Base-by-base conservation (phyloP, 257 asterid genomes). In the Avicennia marina region DNA sequence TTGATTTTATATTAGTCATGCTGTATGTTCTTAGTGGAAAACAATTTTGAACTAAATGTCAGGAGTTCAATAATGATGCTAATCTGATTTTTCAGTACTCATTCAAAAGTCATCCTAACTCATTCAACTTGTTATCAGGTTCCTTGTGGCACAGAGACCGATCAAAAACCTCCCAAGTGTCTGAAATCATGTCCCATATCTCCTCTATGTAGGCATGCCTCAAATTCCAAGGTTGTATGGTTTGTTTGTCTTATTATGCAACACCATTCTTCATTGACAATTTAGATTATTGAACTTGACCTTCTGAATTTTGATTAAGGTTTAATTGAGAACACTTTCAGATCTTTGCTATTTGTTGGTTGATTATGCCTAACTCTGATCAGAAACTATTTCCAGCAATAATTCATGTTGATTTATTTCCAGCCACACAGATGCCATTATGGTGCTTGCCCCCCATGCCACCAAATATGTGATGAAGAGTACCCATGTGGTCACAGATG, bases 381-480 rank as follows among this genome's bases (percentile, higher is more conserved):
- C n/a, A n/a, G n/a, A n/a, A n/a, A n/a, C n/a, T n/a, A n/a, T n/a
- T n/a, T 21, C 52, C 32, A 21, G 15, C 53, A 46, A 42, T 55
- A 27, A 56, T 54, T 64, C 44, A 18, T 36, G 42, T 58, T 54
- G 33, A 21, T 25, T 26, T 46, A 58, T 70, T 55, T 70, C 69
- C 87, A 90, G 98, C 82, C 96, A 67, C 98, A 90, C 85, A 79
- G 67, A 76, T 90, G 98, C 73, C 98, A 90, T 61, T 90, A 87
- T 73, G 98, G 96, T 72, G 78, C 88, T 66, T 87, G 96, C 76
- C 96, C 95, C 20, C 76, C 82, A 13, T 90, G 98, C 65, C 84
- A 83, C 38, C 72, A 77, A 43, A 52, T 64, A 58, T 90, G 98
- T 67, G 87, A 85, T 44, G 94, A 74, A 76, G 85, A 69, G 64